Base-by-base conservation (phyloP, 306 rosid genomes). In the Prunus campanulata region DNA sequence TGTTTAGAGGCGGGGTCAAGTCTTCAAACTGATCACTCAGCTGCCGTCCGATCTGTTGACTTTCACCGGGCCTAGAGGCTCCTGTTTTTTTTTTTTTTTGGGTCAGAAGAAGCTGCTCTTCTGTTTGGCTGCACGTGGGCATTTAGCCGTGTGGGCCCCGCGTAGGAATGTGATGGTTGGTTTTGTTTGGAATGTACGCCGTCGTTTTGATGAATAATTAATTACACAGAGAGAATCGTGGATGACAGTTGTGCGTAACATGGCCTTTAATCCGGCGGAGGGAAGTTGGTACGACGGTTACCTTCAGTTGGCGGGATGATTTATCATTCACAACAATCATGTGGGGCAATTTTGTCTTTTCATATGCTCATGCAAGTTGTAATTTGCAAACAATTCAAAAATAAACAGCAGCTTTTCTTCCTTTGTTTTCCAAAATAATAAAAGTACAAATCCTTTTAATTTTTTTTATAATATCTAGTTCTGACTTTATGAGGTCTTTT, bases 31-130 rank as follows among this genome's bases (percentile, higher is more conserved):
- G 22, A 14, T 29, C 11, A 22, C 32, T 6, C 39, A 1, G 12
- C 0, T 3, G 65, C 66, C 56, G 74, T 30, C 20, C 13, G 60
- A 49, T 69, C 8, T 24, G 59, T 71, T 35, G 81, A 78, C 77
- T 22, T 22, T 6, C 2, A 52, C 30, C 12, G 0, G 22, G 22
- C 14, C 54, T 0, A 2, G 4, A 11, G 29, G 30, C 3, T 66
- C 7, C 3, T 4, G 27, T 0, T 16, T 3, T 1, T n/a, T 3
- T 2, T 2, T 0, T 29, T 29, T 29, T 3, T 29, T 29, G 0
- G 35, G 35, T 32, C 35, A 32, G 35, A 32, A 2, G 4, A 11
- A 12, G 52, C 3, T 66, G 3, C 3, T 5, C 29, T 35, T 35
- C 42, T 35, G 42, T 5, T 35, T 35, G 0, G 2, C 42, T 39